Evolutionary conservation across 108 stramenopile genomes (phyloP).

Genomic region (Pseudonitzschia delicatissima): DNA sequence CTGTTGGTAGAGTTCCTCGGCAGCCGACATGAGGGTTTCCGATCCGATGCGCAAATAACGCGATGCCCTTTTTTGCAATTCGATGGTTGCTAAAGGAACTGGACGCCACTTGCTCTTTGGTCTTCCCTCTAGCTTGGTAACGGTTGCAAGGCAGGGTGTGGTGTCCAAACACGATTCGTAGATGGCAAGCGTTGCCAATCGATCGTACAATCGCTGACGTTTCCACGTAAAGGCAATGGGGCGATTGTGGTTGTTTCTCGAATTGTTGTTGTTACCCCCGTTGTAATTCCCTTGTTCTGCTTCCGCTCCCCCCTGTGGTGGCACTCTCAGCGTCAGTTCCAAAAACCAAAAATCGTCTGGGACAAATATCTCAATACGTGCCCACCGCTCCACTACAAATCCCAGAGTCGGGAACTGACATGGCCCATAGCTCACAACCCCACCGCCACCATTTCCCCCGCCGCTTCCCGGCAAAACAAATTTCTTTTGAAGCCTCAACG

Average conservation of each 20-base stretch:
- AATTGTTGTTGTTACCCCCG: slow-evolving; percentile 4
- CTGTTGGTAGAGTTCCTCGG: slow-evolving; percentile 92
- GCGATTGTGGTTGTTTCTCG: slow-evolving; percentile 25
- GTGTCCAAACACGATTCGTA: slow-evolving; percentile 89
- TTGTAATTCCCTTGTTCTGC: slow-evolving; percentile 6
- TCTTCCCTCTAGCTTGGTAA: slow-evolving; percentile 63
- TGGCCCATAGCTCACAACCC: slow-evolving; percentile 92
- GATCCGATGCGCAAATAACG: slow-evolving; percentile 85
- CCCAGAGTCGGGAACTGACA: slow-evolving; percentile 99
- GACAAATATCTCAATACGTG: slow-evolving; percentile 88
- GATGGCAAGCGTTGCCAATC: slow-evolving; percentile 57
- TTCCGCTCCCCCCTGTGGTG: slow-evolving; percentile 6
- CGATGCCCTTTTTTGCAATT: slow-evolving; percentile 94
- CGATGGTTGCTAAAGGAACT: slow-evolving; percentile 93
- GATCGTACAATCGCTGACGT: slow-evolving; percentile 89
- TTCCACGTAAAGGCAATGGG: slow-evolving; percentile 83
- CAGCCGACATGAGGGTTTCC: slow-evolving; percentile 91
- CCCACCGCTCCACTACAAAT: slow-evolving; percentile 98
- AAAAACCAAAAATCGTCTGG: slow-evolving; percentile 94
- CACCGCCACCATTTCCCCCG: not conserved
- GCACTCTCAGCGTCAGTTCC: slow-evolving; percentile 55
- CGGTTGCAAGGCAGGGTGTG: slow-evolving; percentile 51
- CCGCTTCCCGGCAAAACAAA: slow-evolving; percentile 67
- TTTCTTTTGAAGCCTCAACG: slow-evolving; percentile 87
- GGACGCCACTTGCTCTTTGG: slow-evolving; percentile 91